Conservation (phyloP, 495 filamentous ascomycete species). For the Aspergillus affinis region DNA sequence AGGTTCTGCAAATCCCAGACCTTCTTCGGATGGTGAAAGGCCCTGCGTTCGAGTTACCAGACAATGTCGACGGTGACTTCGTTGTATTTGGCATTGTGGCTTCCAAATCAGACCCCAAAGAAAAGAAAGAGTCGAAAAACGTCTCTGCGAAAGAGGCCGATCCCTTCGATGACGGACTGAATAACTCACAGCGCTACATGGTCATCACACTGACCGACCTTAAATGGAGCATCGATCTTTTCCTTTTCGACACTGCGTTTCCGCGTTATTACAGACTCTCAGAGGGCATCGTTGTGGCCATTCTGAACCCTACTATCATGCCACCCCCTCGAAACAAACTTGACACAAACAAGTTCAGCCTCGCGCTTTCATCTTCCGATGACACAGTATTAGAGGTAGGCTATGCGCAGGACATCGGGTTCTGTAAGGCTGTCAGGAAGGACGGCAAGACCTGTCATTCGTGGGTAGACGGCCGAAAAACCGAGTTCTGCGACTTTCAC, state of each 20-base stretch:
- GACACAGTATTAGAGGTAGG: constrained; percentile 92
- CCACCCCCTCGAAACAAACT: constrained; percentile 70
- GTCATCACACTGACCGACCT: constrained; percentile 83
- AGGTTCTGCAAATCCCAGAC: constrained; percentile 74
- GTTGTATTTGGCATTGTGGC: constrained; percentile 86
- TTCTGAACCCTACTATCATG: constrained; percentile 91
- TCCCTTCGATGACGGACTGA: constrained; percentile 54
- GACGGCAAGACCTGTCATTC: constrained; percentile 76
- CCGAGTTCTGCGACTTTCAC: constrained; percentile 92
- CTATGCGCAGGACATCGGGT: constrained; percentile 79
- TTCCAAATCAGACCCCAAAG: constrained; percentile 76
- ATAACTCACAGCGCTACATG: constrained; percentile 81
- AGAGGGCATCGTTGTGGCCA: constrained; percentile 81
- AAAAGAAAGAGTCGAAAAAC: constrained; percentile 57
- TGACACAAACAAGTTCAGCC: constrained; percentile 77
- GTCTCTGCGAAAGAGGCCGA: constrained; percentile 40
- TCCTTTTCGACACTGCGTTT: constrained; percentile 88
- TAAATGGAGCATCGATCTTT: constrained; percentile 87
- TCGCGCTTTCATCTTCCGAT: constrained; percentile 77
- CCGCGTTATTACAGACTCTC: constrained; percentile 87
- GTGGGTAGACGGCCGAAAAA: constrained; percentile 87
- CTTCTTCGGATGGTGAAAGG: constrained; percentile 77
- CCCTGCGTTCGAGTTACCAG: constrained; percentile 82
- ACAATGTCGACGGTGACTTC: constrained; percentile 81
- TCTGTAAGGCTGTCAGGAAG: constrained; percentile 79